phyloP scores from a whole-genome alignment of 129 eudicot species.

The Scalesia atractyloides region DNA sequence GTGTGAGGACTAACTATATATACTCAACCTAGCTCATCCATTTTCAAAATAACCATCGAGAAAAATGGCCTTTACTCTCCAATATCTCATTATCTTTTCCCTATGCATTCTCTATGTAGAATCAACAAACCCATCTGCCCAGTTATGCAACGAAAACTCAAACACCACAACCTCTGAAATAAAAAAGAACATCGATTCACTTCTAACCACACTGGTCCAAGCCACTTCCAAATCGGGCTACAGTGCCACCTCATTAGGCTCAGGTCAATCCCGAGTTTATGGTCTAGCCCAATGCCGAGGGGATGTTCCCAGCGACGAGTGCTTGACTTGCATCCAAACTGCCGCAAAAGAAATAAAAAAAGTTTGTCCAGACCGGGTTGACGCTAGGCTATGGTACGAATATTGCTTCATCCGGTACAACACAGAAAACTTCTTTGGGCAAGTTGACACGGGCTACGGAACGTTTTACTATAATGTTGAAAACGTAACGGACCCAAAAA shows the following conservation, averaged over 20 bases:
- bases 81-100: constrained; percentile 31
- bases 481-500: constrained; percentile 57
- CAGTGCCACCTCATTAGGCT: constrained; percentile 46
- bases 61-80: constrained; percentile 31
- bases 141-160: constrained; percentile 41
- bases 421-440: constrained; percentile 46
- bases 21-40: not conserved
- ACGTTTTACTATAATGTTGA: constrained; percentile 43
- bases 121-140: constrained; percentile 44
- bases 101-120: constrained; percentile 35
- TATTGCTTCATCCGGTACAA: constrained; percentile 74
- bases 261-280: constrained; percentile 36
- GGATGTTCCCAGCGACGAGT: constrained; percentile 64
- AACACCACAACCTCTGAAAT: constrained; percentile 27
- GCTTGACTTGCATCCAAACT: constrained; percentile 64
- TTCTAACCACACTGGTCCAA: constrained; percentile 43
- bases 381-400: constrained; percentile 84
- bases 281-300: constrained; percentile 93
- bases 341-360: constrained; percentile 52
- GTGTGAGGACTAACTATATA: constrained; percentile 2
- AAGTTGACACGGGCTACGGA: constrained; percentile 60
- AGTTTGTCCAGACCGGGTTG: constrained; percentile 55
- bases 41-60: not conserved
- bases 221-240: constrained; percentile 42
- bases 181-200: constrained; percentile 46